Conservation (phyloP, 2,329 filamentous ascomycete genomes). For the Penicillium sumatraense region DNA sequence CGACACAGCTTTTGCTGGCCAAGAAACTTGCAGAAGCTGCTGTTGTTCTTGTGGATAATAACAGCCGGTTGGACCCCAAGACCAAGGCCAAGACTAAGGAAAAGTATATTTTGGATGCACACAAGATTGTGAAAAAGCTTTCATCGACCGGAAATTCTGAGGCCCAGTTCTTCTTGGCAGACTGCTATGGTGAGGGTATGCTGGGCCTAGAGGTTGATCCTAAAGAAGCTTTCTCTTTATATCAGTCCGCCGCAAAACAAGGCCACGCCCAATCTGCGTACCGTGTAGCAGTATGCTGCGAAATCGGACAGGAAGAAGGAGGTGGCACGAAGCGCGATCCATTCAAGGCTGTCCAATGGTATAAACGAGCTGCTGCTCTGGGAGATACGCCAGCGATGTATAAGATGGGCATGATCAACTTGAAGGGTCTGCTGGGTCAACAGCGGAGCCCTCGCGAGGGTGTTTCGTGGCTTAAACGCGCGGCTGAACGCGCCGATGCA, state of each 20-base stretch:
- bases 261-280: slow-evolving; percentile 88
- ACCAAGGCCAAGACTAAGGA: slow-evolving; percentile 71
- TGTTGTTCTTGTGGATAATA: slow-evolving; percentile 76
- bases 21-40: slow-evolving; percentile 87
- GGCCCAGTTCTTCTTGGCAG: slow-evolving; percentile 92
- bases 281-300: slow-evolving; percentile 93
- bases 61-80: slow-evolving; percentile 70
- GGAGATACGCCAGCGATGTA: slow-evolving; percentile 96
- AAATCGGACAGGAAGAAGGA: slow-evolving; percentile 92
- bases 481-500: slow-evolving; percentile 81
- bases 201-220: slow-evolving; percentile 80
- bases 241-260: slow-evolving; percentile 89
- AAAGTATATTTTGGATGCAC: slow-evolving; percentile 80
- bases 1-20: slow-evolving; percentile 72
- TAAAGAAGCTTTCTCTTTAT: slow-evolving; percentile 91
- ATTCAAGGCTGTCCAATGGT: slow-evolving; percentile 96
- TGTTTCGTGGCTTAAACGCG: slow-evolving; percentile 88
- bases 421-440: slow-evolving; percentile 93
- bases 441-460: slow-evolving; percentile 81
- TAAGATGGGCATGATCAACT: slow-evolving; percentile 93
- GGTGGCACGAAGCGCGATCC: slow-evolving; percentile 91
- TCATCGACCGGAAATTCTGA: slow-evolving; percentile 73
- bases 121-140: slow-evolving; percentile 91
- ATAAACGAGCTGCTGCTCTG: slow-evolving; percentile 86
- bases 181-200: slow-evolving; percentile 81